Percentiles rank a stretch among this genome's conserved stretches.
phyloP scores from a whole-genome alignment of 495 filamentous ascomycete genomes.

The Cladorrhinum samala region DNA sequence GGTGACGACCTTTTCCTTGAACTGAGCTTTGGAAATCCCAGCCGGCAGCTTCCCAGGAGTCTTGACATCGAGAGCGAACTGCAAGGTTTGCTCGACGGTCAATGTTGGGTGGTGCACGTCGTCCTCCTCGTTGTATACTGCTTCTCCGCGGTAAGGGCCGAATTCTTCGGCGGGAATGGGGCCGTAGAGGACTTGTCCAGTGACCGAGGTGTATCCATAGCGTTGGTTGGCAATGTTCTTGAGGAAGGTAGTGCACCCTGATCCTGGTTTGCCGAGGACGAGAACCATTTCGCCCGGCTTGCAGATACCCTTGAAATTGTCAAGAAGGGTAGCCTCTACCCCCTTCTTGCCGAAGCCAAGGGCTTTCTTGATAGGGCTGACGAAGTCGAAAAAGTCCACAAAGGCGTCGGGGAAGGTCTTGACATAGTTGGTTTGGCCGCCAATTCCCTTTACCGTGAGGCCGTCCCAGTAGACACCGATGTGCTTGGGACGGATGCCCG shows the following conservation, averaged over 20 bases:
- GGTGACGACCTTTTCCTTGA: conserved; percentile 63
- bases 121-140: conserved; percentile 81
- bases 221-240: conserved; percentile 80
- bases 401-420: conserved; percentile 81
- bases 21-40: conserved; percentile 58
- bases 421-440: conserved; percentile 69
- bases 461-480: conserved; percentile 77
- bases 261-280: conserved; percentile 79
- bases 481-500: conserved; percentile 73
- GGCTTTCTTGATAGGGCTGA: conserved; percentile 52
- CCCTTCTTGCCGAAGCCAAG: conserved; percentile 56
- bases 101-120: conserved; percentile 77
- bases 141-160: conserved; percentile 69
- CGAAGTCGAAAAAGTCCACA: conserved; percentile 66
- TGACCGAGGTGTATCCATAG: conserved; percentile 67
- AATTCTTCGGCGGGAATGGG: conserved; percentile 54
- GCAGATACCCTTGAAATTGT: conserved; percentile 46
- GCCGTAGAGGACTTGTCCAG: conserved; percentile 76
- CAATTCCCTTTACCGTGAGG: conserved; percentile 70
- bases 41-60: conserved; percentile 65
- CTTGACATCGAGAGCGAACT: conserved; percentile 78
- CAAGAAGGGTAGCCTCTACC: conserved; percentile 57
- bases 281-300: conserved; percentile 87
- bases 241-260: conserved; percentile 82
- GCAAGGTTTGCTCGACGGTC: conserved; percentile 76